Conservation (phyloP, 148 eudicot species). For the Tetragonia tetragonoides region DNA sequence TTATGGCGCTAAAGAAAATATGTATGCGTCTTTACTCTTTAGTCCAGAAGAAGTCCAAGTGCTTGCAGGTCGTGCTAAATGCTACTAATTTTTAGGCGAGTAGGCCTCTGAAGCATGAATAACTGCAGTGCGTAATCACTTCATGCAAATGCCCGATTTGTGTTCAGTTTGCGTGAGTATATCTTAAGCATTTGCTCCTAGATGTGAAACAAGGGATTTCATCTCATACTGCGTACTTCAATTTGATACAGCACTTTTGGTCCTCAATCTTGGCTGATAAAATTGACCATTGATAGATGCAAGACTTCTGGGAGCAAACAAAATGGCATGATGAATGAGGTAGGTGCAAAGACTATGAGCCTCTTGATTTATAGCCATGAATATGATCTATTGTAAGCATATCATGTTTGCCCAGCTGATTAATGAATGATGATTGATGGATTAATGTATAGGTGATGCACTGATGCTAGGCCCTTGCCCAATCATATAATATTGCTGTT, state of each 20-base stretch:
- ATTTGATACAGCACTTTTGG: neutral
- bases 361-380: neutral
- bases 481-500: neutral
- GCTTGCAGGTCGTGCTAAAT: neutral
- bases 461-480: neutral
- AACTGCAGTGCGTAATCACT: too few species aligned
- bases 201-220: too few species aligned
- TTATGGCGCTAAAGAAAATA: neutral
- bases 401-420: neutral
- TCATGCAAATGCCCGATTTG: too few species aligned
- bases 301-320: neutral
- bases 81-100: neutral
- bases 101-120: too few species aligned
- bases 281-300: neutral
- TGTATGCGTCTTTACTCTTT: neutral
- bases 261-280: neutral
- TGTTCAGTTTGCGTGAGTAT: too few species aligned
- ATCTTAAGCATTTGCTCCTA: too few species aligned
- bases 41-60: neutral
- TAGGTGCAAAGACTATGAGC: neutral
- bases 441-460: neutral
- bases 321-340: neutral
- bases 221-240: too few species aligned
- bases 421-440: neutral
- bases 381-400: neutral